Evolutionary conservation across 441 rosid species (phyloP), one percentile per base, ranked within the genome.

Genomic region (Populus tomentosa): DNA sequence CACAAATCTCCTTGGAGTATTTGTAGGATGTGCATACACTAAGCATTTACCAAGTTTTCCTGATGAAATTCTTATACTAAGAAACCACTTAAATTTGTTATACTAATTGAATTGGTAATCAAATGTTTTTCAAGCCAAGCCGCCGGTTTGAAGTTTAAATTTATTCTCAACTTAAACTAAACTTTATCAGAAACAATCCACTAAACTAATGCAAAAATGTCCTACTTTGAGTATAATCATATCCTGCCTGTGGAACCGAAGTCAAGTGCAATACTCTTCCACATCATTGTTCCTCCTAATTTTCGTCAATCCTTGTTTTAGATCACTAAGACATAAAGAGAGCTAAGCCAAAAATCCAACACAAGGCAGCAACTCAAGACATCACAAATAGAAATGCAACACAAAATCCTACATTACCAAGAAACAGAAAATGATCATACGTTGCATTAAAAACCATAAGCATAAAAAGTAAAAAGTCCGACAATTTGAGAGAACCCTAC

Each of bases 401-500:
- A 46, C 56, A 46, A 46, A 13, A 46, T 46, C 56, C 20, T 46
- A 3, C 56, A 46, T 46, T 46, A 4, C 56, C 56, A 46, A 9
- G 56, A 46, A 32, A 46, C 20, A 46, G 56, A 46, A 42, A 46
- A 13, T 46, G 56, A 46, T 46, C 56, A 2, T 18, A 46, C 56
- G 20, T 46, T 46, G 36, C 70, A 30, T 28, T 8, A 32, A 67
- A 32, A 67, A 3, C 16, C 56, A 46, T 26, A 30, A 30, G 35
- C 18, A 46, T 11, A 0, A 46, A 4, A 32, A 71, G 28, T 16
- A 0, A 0, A 24, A 71, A 70, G 56, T 67, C 35, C 35, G 7
- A 32, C 7, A 32, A 32, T 62, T 10, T 67, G n/a, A 62, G 67
- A 24, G 13, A 16, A 7, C 20, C 84, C 81, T 65, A 88, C 91